Conservation (phyloP, 2,329 filamentous ascomycete genomes). For the Trichoderma lentiforme region DNA sequence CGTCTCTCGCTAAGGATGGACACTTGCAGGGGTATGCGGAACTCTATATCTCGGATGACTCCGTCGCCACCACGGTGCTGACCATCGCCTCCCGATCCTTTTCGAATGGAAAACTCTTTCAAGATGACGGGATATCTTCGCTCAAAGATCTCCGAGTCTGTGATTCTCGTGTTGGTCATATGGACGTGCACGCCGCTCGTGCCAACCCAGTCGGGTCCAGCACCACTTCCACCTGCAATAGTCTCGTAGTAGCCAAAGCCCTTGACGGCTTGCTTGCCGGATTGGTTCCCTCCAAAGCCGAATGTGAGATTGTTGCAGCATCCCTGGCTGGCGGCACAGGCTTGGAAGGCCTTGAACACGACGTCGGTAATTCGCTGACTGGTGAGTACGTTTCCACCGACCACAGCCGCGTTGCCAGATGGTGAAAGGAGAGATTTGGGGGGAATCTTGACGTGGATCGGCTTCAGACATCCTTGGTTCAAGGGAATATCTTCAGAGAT, state of each 20-base stretch:
- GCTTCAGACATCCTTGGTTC: conserved; percentile 77
- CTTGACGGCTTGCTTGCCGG: conserved; percentile 35
- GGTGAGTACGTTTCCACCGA: conserved; percentile 70
- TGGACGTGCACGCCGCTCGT: conserved; percentile 45
- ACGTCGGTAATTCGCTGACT: conserved; percentile 45
- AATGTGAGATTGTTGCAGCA: conserved; percentile 84
- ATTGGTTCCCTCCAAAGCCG: conserved; percentile 58
- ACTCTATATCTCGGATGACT: conserved; percentile 74
- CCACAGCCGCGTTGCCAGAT: conserved; percentile 73
- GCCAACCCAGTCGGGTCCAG: conserved; percentile 53
- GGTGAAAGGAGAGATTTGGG: conserved; percentile 71
- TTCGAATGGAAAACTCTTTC: conserved; percentile 64
- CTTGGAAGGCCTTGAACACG: conserved; percentile 67
- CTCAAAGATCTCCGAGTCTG: conserved; percentile 45
- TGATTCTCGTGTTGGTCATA: conserved; percentile 81
- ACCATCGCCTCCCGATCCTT: conserved; percentile 62
- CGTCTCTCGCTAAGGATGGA: conserved; percentile 73
- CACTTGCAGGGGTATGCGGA: conserved; percentile 71
- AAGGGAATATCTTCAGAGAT: conserved; percentile 79
- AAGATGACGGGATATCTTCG: conserved; percentile 67
- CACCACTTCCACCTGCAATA: conserved; percentile 60
- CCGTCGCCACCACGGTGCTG: conserved; percentile 70
- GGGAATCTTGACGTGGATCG: conserved; percentile 71
- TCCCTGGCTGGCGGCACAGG: conserved; percentile 75
- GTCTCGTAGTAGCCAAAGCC: conserved; percentile 61